These are phyloP conservation scores for Suhomyces wounanorum DNA, from an alignment of 1,139 yeast species.

Conservation along the genomic window DNA sequence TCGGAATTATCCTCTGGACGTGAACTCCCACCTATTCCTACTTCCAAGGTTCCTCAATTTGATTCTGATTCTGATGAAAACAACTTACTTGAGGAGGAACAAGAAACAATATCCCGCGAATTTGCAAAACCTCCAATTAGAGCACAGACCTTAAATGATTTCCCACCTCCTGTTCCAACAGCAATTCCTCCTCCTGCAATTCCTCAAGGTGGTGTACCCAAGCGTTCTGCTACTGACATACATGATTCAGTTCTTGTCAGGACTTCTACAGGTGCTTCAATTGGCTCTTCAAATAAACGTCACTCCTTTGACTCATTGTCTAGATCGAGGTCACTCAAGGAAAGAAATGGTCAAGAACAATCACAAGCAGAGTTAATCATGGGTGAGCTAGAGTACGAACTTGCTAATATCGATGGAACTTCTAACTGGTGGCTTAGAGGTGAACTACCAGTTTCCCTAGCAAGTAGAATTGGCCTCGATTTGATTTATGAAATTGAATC, in stretches of 20 bases:
- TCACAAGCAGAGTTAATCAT: slow-evolving; percentile 34
- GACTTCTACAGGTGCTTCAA: slow-evolving; percentile 21
- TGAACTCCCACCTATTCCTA: slow-evolving; percentile 9
- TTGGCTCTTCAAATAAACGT: slow-evolving; percentile 21
- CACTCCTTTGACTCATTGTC: slow-evolving; percentile 19
- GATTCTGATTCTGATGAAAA: slow-evolving; percentile 12
- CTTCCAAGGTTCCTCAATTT: slow-evolving; percentile 1
- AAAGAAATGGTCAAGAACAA: slow-evolving; percentile 22
- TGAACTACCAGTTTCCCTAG: slow-evolving; percentile 59
- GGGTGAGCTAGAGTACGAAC: slow-evolving; percentile 33
- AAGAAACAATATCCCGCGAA: slow-evolving; percentile 9
- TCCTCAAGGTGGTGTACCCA: slow-evolving; percentile 12
- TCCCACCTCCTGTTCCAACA: slow-evolving; percentile 14
- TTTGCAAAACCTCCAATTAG: slow-evolving; percentile 2
- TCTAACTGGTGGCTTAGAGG: slow-evolving; percentile 67
- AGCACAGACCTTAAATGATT: slow-evolving; percentile 9
- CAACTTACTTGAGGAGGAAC: slow-evolving; percentile 3
- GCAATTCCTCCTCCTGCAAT: slow-evolving; percentile 20
- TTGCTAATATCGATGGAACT: slow-evolving; percentile 34
- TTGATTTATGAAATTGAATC: slow-evolving; percentile 68
- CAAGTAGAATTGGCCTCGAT: slow-evolving; percentile 47
- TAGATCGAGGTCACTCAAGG: slow-evolving; percentile 23
- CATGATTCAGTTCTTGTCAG: slow-evolving; percentile 2
- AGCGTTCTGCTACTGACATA: slow-evolving; percentile 28
- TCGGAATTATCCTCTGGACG: slow-evolving; percentile 2